phyloP scores from a whole-genome alignment of 805 yeast species.

The Kodamaea laetipori region DNA sequence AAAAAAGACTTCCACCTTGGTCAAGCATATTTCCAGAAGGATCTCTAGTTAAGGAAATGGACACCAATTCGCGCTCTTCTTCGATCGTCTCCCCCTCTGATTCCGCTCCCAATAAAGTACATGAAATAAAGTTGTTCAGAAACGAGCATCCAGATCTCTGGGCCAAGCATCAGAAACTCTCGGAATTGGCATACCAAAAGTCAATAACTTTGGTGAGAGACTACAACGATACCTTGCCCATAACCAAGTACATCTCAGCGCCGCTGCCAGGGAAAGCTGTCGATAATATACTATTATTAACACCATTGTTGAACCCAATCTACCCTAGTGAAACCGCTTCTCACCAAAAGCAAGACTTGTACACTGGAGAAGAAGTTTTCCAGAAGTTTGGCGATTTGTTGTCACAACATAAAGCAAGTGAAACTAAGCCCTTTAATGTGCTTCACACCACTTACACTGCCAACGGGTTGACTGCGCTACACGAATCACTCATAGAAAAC shows the following conservation, averaged over 20 bases:
- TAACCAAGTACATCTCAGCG: constrained; percentile 39
- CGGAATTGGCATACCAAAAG: constrained; percentile 49
- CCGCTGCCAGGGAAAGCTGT: constrained; percentile 19
- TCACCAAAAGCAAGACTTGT: constrained; percentile 21
- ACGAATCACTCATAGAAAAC: constrained; percentile 54
- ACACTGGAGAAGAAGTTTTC: constrained; percentile 54
- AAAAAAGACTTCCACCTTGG: constrained; percentile 48
- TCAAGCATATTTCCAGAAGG: constrained; percentile 34
- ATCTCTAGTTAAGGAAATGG: not conserved
- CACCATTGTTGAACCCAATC: constrained; percentile 42
- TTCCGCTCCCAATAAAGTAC: not conserved
- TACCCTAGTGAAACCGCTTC: constrained; percentile 21
- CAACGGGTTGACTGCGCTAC: constrained; percentile 55
- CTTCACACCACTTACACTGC: constrained; percentile 61
- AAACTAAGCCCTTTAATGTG: constrained; percentile 44
- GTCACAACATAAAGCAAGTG: constrained; percentile 35
- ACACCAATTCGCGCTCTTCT: constrained; percentile 27
- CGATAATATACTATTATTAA: constrained; percentile 36
- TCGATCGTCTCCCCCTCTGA: constrained; percentile 15
- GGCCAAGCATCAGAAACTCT: constrained; percentile 44
- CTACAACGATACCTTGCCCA: constrained; percentile 51
- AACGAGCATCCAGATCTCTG: constrained; percentile 34
- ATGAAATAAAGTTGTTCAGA: constrained; percentile 25
- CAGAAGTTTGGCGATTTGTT: constrained; percentile 52
- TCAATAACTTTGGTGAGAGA: constrained; percentile 59